Conservation (phyloP, 495 filamentous ascomycete species). For the Neurospora sp. region DNA sequence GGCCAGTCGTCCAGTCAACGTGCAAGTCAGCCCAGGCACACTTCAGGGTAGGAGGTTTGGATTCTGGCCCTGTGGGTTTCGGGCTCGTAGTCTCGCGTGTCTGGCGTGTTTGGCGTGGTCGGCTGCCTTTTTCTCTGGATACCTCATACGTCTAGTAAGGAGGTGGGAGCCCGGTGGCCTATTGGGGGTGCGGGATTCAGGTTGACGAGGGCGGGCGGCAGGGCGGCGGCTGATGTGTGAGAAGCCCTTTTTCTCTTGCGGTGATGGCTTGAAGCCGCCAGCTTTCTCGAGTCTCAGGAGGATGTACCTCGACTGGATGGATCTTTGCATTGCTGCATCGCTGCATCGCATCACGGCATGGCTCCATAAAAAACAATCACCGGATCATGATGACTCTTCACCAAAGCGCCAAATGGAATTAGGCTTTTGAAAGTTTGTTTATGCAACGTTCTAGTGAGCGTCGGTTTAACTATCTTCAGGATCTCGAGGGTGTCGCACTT, state of each 20-base stretch:
- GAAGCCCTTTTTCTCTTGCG: neutral
- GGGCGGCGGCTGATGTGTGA: neutral
- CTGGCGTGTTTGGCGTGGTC: neutral
- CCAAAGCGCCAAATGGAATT: neutral
- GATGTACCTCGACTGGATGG: neutral
- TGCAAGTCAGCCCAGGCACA: neutral
- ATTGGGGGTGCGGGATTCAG: neutral
- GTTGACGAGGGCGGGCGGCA: neutral
- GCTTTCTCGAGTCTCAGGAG: neutral
- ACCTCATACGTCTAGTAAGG: neutral
- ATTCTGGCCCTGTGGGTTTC: neutral
- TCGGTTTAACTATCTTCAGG: neutral
- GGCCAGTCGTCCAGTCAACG: neutral
- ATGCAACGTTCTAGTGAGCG: neutral
- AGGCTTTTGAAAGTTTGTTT: neutral
- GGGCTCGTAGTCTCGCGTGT: neutral
- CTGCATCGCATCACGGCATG: neutral
- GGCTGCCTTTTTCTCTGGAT: neutral
- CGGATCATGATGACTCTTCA: neutral
- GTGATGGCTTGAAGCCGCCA: neutral
- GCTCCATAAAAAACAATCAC: neutral
- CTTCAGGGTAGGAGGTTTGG: neutral
- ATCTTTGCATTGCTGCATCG: neutral
- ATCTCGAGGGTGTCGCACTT: neutral
- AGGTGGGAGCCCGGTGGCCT: neutral